Evolutionary conservation across 2,329 filamentous ascomycete genomes (phyloP).

Genomic region (Pseudogymnoascus sp.): DNA sequence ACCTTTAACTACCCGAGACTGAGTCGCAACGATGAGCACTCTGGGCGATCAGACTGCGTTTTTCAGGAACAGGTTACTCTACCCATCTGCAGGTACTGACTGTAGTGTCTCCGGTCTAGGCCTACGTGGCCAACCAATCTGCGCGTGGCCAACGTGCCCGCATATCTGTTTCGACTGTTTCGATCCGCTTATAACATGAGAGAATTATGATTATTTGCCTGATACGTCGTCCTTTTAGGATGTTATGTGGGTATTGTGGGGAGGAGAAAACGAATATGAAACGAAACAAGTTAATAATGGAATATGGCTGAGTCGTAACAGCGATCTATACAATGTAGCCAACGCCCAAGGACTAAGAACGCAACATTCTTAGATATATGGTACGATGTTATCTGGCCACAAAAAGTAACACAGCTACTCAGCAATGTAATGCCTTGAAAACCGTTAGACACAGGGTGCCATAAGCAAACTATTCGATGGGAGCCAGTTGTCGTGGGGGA

Average conservation of each 20-base stretch:
- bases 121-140: background rate
- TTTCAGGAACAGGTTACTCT: background rate
- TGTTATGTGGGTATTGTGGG: background rate
- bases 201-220: background rate
- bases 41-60: background rate
- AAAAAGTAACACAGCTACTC: background rate
- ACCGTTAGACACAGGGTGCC: background rate
- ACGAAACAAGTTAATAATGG: background rate
- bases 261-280: background rate
- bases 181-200: background rate
- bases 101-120: background rate
- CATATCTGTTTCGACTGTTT: background rate
- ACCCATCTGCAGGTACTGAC: background rate
- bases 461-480: background rate
- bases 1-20: background rate
- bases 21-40: background rate
- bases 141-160: background rate
- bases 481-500: background rate
- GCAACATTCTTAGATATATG: background rate
- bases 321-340: background rate
- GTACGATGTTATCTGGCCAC: background rate
- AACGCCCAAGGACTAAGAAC: background rate
- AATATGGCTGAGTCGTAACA: background rate
- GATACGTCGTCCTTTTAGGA: background rate
- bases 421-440: background rate